These are phyloP conservation scores for Crithidia fasciculata DNA, from an alignment of 208 protist genomes.

Conservation along the genomic window DNA sequence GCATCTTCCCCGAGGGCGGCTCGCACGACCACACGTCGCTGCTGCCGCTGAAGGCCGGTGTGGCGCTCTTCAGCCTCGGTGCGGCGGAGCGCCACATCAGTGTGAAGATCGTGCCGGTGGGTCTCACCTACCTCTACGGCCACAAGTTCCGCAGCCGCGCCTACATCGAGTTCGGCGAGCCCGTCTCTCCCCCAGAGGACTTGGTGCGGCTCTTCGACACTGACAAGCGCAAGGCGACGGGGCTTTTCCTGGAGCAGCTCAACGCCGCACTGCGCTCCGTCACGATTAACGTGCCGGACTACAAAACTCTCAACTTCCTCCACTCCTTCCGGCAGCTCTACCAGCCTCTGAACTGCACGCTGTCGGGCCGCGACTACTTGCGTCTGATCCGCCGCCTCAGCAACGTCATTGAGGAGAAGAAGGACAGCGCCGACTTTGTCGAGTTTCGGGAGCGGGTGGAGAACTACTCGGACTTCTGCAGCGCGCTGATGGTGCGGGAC, in stretches of 20 bases:
- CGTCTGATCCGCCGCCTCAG: slow-evolving; percentile 85
- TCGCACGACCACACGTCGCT: slow-evolving; percentile 95
- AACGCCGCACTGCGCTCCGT: slow-evolving; percentile 80
- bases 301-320: slow-evolving; percentile 87
- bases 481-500: slow-evolving; percentile 81
- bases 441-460: slow-evolving; percentile 80
- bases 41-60: slow-evolving; percentile 95
- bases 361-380: slow-evolving; percentile 83
- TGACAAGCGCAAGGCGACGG: slow-evolving; percentile 85
- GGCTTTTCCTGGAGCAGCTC: slow-evolving; percentile 82
- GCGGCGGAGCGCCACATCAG: slow-evolving; percentile 82
- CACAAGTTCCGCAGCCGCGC: slow-evolving; percentile 92
- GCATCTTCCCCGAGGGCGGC: slow-evolving; percentile 97
- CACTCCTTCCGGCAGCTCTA: slow-evolving; percentile 92
- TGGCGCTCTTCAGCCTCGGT: slow-evolving; percentile 93
- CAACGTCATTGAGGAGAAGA: slow-evolving; percentile 72
- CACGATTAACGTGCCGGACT: slow-evolving; percentile 93
- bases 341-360: slow-evolving; percentile 78
- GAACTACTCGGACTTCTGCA: slow-evolving; percentile 85
- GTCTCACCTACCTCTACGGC: slow-evolving; percentile 93
- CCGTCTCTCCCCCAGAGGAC: slow-evolving; percentile 75
- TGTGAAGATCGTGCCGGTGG: slow-evolving; percentile 90
- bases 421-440: slow-evolving; percentile 62
- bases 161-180: slow-evolving; percentile 89
- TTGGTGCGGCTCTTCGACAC: slow-evolving; percentile 73